These are phyloP conservation scores for Alternaria conjuncta DNA, from an alignment of 2,329 filamentous ascomycete genomes.

Conservation along the genomic window DNA sequence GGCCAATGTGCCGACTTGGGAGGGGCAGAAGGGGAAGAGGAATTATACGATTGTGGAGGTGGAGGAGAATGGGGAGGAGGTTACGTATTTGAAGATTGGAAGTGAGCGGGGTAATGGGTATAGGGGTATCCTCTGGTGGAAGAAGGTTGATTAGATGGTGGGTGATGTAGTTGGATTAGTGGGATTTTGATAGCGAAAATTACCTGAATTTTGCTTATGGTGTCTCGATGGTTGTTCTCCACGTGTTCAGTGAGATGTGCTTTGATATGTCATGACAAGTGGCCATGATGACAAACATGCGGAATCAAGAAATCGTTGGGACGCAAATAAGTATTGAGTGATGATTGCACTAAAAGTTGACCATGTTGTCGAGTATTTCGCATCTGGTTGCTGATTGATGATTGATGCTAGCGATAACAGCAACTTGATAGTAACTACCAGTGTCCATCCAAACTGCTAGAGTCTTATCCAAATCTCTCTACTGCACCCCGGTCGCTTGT, in stretches of 20 bases:
- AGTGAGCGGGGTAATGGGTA: constrained; percentile 31
- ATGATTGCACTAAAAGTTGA: neutral
- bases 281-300: accelerated
- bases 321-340: neutral
- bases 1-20: constrained; percentile 36
- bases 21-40: constrained; percentile 23
- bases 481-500: neutral
- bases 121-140: constrained; percentile 34
- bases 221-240: neutral
- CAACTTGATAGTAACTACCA: too few species aligned
- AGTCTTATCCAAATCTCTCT: neutral
- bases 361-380: neutral
- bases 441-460: too few species aligned
- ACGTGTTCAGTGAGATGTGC: neutral
- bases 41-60: constrained; percentile 32
- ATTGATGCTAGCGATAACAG: too few species aligned
- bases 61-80: constrained; percentile 12
- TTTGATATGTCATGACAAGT: neutral
- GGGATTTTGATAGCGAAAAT: neutral
- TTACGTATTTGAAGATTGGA: constrained; percentile 28
- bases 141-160: constrained; percentile 21
- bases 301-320: neutral
- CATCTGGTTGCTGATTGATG: neutral
- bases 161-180: neutral
- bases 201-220: neutral